A percentile compares a stretch with the other conserved stretches of the same genome.
Evolutionary conservation across 2,329 filamentous ascomycete genomes (phyloP).

Genomic region (Allantophomopsis cytisporea): DNA sequence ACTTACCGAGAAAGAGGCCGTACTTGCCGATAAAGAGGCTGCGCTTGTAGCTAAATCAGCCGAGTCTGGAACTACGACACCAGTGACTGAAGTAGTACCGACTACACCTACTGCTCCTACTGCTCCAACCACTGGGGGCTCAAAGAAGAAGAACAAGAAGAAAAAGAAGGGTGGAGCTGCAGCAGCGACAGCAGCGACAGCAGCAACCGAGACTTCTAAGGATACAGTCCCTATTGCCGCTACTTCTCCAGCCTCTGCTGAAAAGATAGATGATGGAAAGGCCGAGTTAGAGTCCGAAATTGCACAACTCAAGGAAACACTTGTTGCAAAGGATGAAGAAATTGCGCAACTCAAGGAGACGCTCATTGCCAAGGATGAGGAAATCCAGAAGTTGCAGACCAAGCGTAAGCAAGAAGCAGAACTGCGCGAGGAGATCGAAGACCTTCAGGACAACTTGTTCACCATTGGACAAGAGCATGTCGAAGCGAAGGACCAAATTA

Average conservation of each 20-base stretch:
- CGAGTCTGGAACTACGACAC: slow-evolving; percentile 2
- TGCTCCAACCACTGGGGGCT: slow-evolving; percentile 1
- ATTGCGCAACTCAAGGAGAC: slow-evolving; percentile 14
- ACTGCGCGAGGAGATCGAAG: slow-evolving; percentile 75
- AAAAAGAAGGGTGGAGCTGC: slow-evolving; percentile 55
- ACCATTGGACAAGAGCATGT: slow-evolving; percentile 74
- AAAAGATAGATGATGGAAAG: slow-evolving; percentile 4
- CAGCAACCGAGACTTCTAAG: slow-evolving; percentile 21
- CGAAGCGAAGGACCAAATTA: slow-evolving; percentile 63
- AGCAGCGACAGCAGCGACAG: slow-evolving; percentile 13
- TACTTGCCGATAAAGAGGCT: slow-evolving; percentile 8
- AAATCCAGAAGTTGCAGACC: slow-evolving; percentile 57
- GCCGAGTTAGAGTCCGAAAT: no score
- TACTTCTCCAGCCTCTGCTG: slow-evolving; percentile 4
- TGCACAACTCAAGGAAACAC: slow-evolving; percentile 1
- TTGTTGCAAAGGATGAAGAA: slow-evolving; percentile 10
- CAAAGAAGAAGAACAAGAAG: slow-evolving; percentile 80
- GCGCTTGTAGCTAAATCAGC: not conserved
- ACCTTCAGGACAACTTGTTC: slow-evolving; percentile 65
- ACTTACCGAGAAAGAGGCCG: slow-evolving; percentile 1
- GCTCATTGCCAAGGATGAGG: slow-evolving; percentile 32
- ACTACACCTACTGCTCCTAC: slow-evolving; percentile 10
- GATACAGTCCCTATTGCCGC: not conserved
- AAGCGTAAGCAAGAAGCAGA: slow-evolving; percentile 66
- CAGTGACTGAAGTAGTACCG: slow-evolving; percentile 26